Percentiles rank a stretch among this genome's conserved stretches.
Evolutionary conservation across 306 rosid species (phyloP).

Genomic region (Acmispon strigosus): DNA sequence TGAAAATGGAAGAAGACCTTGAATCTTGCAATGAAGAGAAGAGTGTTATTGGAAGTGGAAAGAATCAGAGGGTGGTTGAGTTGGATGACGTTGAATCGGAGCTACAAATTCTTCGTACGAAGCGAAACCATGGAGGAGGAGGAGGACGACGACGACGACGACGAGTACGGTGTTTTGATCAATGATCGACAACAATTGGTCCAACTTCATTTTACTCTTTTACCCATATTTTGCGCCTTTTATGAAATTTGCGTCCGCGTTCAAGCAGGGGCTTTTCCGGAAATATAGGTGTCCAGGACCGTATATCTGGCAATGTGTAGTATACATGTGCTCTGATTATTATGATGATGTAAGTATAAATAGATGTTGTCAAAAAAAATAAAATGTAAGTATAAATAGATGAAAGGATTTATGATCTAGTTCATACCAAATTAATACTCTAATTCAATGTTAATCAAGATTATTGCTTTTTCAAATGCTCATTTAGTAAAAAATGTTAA

Average conservation of each 20-base stretch:
- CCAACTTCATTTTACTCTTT: slow-evolving; percentile 22
- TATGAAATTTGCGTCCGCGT: neutral
- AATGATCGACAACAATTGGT: slow-evolving; percentile 56
- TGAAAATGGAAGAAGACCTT: slow-evolving; percentile 36
- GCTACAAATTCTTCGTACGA: slow-evolving; percentile 68
- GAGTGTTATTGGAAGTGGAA: slow-evolving; percentile 12
- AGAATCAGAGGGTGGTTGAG: slow-evolving; percentile 21
- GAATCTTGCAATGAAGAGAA: slow-evolving; percentile 21
- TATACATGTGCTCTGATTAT: slow-evolving; percentile 25
- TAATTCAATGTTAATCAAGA: no score
- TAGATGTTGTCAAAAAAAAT: no score
- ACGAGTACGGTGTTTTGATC: slow-evolving; percentile 72
- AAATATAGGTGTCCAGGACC: neutral
- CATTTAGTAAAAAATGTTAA: no score
- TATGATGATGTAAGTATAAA: neutral
- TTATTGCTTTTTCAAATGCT: no score
- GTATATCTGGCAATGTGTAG: slow-evolving; percentile 32
- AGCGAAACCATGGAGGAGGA: slow-evolving; percentile 70
- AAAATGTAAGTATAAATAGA: no score
- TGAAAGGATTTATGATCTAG: no score
- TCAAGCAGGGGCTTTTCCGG: slow-evolving; percentile 17
- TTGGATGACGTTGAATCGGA: slow-evolving; percentile 37
- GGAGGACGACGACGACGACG: slow-evolving; percentile 51
- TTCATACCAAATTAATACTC: no score
- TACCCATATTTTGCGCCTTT: slow-evolving; percentile 34